Base-by-base conservation (phyloP, 2,329 filamentous ascomycete genomes). In the Aspergillus thermomutatus region DNA sequence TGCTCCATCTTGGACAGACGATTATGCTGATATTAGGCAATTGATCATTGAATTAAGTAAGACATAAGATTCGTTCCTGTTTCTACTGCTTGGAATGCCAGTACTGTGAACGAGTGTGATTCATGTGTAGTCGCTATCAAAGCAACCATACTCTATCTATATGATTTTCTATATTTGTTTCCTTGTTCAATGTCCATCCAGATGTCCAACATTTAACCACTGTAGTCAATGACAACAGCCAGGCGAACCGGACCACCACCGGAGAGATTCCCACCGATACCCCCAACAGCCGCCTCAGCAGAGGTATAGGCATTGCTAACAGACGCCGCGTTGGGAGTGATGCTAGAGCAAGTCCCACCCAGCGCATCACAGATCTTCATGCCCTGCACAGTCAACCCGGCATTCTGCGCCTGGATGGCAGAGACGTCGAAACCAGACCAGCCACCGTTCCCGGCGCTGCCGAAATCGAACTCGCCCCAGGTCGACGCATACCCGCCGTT, bases 401-500 rank as follows among this genome's bases (percentile, higher is more conserved):
- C 66, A 10, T 69, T 61, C 65, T 74, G 68, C 2, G 72, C 68
- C 41, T 65, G 55, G 45, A 75, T 75, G 21, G 67, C 69, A 1
- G 70, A 72, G 23, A 72, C 70, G 53, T 73, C 71, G 45, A 69
- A 73, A 9, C 70, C 70, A 53, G 69, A 71, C 67, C 68, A 71
- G 53, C 64, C 68, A 6, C 31, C 49, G 61, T 73, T 74, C 37
- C 51, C 57, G 14, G 53, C 49, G 52, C 63, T 68, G 7, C 64
- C 66, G 49, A 73, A 70, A 53, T 73, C 71, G 53, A 73, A 72
- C 54, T 74, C 71, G 46, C 69, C 71, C 69, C 69, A 74, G 25
- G 71, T 74, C 53, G 59, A 60, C 17, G 69, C 62, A 26, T 69
- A 73, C 14, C 61, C 65, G 40, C 71, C 71, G 26, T 50, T 50